Evolutionary conservation across 2,329 filamentous ascomycete genomes (phyloP), one percentile per base, ranked within the genome.

Genomic region (Scedosporium boydii): DNA sequence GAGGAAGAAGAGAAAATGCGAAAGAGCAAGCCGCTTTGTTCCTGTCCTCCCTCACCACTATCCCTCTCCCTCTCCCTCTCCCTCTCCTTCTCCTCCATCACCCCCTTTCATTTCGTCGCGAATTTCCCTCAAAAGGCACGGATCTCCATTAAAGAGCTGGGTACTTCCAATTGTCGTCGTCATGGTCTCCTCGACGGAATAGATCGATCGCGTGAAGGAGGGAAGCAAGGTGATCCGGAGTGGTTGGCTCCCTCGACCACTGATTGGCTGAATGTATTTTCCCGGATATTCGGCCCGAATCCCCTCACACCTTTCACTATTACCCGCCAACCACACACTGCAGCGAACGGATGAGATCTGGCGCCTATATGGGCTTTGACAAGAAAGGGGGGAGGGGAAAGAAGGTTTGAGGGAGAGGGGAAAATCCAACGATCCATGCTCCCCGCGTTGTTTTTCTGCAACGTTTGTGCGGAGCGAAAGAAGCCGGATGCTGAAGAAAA

Each of bases 281-380:
- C 51, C 51, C 51, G 51, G 51, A 55, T 23, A 55, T 55, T 55
- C 51, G 51, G 51, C 21, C 51, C 51, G 51, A 55, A 55, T 55
- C 51, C 51, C 51, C 23, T 55, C 51, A 21, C 51, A 55, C 23
- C 51, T 55, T 55, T 27, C 23, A 55, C 18, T 55, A 55, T 55
- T 55, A 55, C 51, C 51, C 51, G 51, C 51, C 51, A 55, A 55
- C 51, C 51, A 55, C 51, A 55, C 51, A 27, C 51, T 55, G 51
- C 51, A 55, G 27, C 51, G 23, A 16, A 38, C 10, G 34, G 34
- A 38, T 38, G 18, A 26, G 18, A 55, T 55, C 23, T 27, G 12
- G 51, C 51, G 51, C 51, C 51, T 23, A 55, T 55, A 55, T 55
- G 18, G 23, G 12, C 51, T 55, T 23, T 23, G 18, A 23, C 23